Base-by-base conservation (phyloP, 345 rosid species). In the Acer yangbiense region DNA sequence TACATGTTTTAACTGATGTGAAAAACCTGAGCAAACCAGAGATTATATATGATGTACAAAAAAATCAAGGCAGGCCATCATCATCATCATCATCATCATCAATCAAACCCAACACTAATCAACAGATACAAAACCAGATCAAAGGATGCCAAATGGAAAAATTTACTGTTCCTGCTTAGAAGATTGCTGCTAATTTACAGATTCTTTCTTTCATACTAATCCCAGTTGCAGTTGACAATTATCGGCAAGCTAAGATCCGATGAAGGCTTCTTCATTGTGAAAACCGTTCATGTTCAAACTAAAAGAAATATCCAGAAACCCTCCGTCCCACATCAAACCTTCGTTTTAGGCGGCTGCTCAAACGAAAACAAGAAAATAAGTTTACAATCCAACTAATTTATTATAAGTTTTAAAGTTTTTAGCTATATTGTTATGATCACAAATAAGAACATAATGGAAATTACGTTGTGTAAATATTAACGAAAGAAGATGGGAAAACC, bases 291-390 rank as follows among this genome's bases (percentile, higher is more conserved):
- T 39, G 39, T 54, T 60, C 55, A 63, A 70, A 17, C 72, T 2
- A 9, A 63, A 41, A 41, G n/a, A 20, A 23, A 27, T 60, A 77
- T 62, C 69, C 41, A 62, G 54, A 71, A 62, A 46, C 4, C 67
- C 78, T 60, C 71, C 39, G 1, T 35, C n/a, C 77, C 68, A n/a
- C 21, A 8, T 84, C 79, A 89, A 72, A 52, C 74, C 78, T 65
- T 77, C 72, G 62, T 16, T 76, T 85, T 88, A 0, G 90, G 87
- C 44, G 86, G 86, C 92, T 89, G 89, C 50, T 75, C 70, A 71
- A 44, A 75, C 55, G 46, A 64, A 39, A 50, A 77, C 7, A 50
- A 48, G 32, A 60, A 71, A 3, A 16, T n/a, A 46, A 20, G 32
- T 70, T 81, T 61, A 78, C 27, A 67, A 65, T 41, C 25, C 43